Evolutionary conservation across 129 eudicot species (phyloP).

Genomic region (Lactuca sativa): DNA sequence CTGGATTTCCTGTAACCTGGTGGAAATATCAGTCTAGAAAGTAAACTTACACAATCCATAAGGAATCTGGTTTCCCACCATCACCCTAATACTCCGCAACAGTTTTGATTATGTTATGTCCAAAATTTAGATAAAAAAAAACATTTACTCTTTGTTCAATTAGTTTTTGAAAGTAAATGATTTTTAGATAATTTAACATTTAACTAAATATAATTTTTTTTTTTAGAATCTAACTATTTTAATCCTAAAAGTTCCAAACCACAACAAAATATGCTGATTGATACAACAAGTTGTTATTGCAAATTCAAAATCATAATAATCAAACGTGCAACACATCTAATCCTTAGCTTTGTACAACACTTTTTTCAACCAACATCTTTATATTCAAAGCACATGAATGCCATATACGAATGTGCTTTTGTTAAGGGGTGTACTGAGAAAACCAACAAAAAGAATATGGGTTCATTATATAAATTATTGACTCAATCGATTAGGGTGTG

Average conservation of each 20-base stretch:
- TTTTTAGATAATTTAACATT: too few relatives aligned
- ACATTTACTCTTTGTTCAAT: neutral
- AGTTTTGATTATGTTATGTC: neutral
- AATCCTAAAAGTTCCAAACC: neutral
- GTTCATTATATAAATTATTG: conserved; percentile 1
- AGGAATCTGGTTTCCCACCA: too few relatives aligned
- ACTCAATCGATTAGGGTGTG: conserved; percentile 27
- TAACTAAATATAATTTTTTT: too few relatives aligned
- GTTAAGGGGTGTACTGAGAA: conserved; percentile 17
- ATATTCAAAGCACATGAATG: conserved; percentile 14
- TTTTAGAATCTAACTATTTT: neutral
- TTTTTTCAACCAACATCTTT: neutral
- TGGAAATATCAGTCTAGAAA: too few relatives aligned
- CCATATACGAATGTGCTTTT: conserved; percentile 14
- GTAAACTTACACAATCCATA: too few relatives aligned
- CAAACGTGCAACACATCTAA: neutral
- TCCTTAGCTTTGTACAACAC: neutral
- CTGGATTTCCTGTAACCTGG: too few relatives aligned
- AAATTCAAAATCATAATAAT: neutral
- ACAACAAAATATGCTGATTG: neutral
- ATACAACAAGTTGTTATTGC: neutral
- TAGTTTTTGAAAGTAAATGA: too few relatives aligned
- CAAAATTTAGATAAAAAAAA: neutral
- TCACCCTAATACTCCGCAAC: too few relatives aligned
- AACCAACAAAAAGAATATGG: conserved; percentile 15